Evolutionary conservation across 2,329 filamentous ascomycete genomes (phyloP).

Genomic region (Aspergillus felis): DNA sequence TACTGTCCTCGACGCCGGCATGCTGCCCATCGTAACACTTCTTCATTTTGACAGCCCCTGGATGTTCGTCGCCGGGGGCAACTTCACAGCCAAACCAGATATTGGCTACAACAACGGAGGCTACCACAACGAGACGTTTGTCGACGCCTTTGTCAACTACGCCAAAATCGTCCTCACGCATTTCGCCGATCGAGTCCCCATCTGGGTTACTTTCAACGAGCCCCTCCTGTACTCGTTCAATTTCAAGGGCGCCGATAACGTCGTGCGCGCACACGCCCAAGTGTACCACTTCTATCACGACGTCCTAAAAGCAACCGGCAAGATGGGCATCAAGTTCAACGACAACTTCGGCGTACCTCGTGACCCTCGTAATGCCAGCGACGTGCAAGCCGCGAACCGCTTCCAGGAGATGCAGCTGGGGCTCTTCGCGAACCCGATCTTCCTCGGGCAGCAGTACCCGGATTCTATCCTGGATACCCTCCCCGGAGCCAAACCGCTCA

Average conservation of each 20-base stretch:
- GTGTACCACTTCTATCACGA: slow-evolving; percentile 41
- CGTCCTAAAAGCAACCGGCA: slow-evolving; percentile 42
- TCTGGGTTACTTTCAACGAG: slow-evolving; percentile 44
- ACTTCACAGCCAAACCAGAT: slow-evolving; percentile 14
- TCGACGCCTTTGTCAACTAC: slow-evolving; percentile 37
- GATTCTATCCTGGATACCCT: slow-evolving; percentile 42
- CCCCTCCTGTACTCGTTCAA: slow-evolving; percentile 35
- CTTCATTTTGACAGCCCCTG: slow-evolving; percentile 28
- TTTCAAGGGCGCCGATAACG: slow-evolving; percentile 50
- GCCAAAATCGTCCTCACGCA: slow-evolving; percentile 36
- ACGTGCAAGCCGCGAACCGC: not conserved
- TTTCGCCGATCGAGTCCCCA: slow-evolving; percentile 37
- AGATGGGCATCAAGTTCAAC: slow-evolving; percentile 42
- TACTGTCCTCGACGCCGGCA: slow-evolving; percentile 39
- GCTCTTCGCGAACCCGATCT: slow-evolving; percentile 44
- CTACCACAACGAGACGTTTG: slow-evolving; percentile 40
- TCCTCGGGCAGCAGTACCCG: slow-evolving; percentile 45
- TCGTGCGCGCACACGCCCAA: slow-evolving; percentile 41
- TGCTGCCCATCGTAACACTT: slow-evolving; percentile 45
- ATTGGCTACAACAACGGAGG: slow-evolving; percentile 24
- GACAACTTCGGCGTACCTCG: slow-evolving; percentile 47
- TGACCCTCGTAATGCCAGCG: not conserved
- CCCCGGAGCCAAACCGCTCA: slow-evolving; percentile 44
- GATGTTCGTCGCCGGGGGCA: slow-evolving; percentile 19
- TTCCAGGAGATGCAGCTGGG: slow-evolving; percentile 21